Base-by-base conservation (phyloP, 495 filamentous ascomycete species). In the Cudoniella acicularis region DNA sequence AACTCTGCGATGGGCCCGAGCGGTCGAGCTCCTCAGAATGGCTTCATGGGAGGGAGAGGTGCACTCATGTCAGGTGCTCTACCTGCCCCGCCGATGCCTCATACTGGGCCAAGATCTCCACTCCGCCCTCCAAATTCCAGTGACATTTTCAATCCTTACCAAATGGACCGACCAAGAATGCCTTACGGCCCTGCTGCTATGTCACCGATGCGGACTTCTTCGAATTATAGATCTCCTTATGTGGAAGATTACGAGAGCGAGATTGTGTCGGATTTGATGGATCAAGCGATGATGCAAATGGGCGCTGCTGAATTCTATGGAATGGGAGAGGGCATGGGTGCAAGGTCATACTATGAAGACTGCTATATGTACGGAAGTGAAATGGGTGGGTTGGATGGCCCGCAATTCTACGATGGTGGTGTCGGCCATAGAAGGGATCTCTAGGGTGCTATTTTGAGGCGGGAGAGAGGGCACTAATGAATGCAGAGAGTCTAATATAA, bases 161-260 rank as follows among this genome's bases (percentile, higher is more conserved):
- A 26, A 20, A n/a, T 56, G 21, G 54, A 56, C 27, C 54, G 54
- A n/a, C 17, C 22, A 20, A 16, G 45, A 20, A 2, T 22, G 17
- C 45, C 45, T 10, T 48, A 20, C 20, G 2, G 45, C 10, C 45
- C 22, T 22, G 10, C 2, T 48, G 10, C 30, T 36, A 4, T 13
- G 13, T 13, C 4, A 36, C 4, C 13, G 30, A 36, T 18, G 45
- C 45, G 20, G 3, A n/a, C 23, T n/a, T 23, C 54, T n/a, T 56
- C 17, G 10, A 30, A 58, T 26, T 58, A 52, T 41, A 26, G 43
- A 16, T 27, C 47, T 1, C 56, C 48, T 10, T 58, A 58, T 41
- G 48, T 58, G 4, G 56, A 58, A 24, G 47, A 51, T 45, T 58
- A 52, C 16, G 56, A 58, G 36, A 52, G 48, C 24, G 26, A 51